Evolutionary conservation across 306 rosid genomes (phyloP), one percentile per base, ranked within the genome.

Genomic region (Begonia masoniana): DNA sequence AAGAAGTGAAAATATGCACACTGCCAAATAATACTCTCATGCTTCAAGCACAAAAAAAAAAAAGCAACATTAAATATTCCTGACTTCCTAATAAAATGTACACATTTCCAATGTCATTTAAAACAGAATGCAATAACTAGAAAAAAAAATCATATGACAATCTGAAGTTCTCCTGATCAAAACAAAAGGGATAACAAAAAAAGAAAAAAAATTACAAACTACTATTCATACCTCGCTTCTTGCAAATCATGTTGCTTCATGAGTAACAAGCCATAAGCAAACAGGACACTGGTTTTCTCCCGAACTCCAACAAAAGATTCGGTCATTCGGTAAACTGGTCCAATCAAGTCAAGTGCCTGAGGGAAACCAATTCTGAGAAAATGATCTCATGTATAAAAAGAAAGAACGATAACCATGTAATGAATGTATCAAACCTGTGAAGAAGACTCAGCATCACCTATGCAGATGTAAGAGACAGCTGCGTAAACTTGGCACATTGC

Each of bases 251-350:
- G 94, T 62, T 81, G 96, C 77, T 85, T 91, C 94, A 81, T 83
- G 69, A 85, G 77, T 71, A 91, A 60, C 61, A 91, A 87, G 55
- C 97, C 97, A 56, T 85, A 91, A 24, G 94, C 97, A 63, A 82
- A 91, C 69, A 85, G 88, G 62, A 78, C 87, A 56, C 81, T 77
- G 50, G 97, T 91, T 81, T 91, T 85, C 82, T 91, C 97, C 68
- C 96, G 76, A 71, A 91, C 92, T 56, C 97, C 96, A n/a, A 83
- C 97, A 66, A 91, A 91, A 48, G 96, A 85, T 74, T 91, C 97
- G 85, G 82, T 85, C 68, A 79, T 79, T 49, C 84, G 76, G 74
- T 85, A 77, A 67, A 83, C 88, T 56, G 97, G 97, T 65, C 92
- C 81, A 55, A 91, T 72, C 79, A 83, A 78, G 76, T 85, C 97